Percentiles rank a stretch among this genome's conserved stretches.
Conservation (phyloP, 1,284 basidiomycete genomes). For the Singerocomus rubriflavus region DNA sequence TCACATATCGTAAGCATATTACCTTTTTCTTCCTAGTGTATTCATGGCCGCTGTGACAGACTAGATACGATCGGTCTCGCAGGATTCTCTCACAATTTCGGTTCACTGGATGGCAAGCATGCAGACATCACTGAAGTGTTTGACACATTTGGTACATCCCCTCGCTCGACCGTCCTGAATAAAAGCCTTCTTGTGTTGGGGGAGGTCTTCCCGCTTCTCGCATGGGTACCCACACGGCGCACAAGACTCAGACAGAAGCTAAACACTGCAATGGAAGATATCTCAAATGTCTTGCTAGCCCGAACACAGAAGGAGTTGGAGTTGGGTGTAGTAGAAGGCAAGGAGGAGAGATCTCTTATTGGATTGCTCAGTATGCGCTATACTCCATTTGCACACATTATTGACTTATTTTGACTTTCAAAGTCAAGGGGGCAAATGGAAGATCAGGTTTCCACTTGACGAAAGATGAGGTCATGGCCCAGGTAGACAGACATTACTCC, state of each 20-base stretch:
- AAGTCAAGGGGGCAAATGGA: constrained; percentile 36
- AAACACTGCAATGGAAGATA: constrained; percentile 39
- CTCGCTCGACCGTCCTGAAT: constrained; percentile 27
- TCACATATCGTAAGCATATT: constrained; percentile 38
- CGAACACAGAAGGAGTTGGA: constrained; percentile 41
- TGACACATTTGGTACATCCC: constrained; percentile 26
- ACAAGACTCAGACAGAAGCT: constrained; percentile 36
- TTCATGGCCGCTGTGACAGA: constrained; percentile 34
- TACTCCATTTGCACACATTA: background rate
- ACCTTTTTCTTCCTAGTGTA: background rate
- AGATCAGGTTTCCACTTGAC: constrained; percentile 47
- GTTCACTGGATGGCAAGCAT: constrained; percentile 37
- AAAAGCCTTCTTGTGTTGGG: constrained; percentile 40
- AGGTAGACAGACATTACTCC: constrained; percentile 28
- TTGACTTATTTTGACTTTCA: background rate
- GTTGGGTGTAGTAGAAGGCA: constrained; percentile 26
- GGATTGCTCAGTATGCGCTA: constrained; percentile 14
- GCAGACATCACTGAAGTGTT: constrained; percentile 45
- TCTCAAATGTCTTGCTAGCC: constrained; percentile 46
- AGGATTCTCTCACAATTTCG: constrained; percentile 42
- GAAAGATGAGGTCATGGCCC: constrained; percentile 64
- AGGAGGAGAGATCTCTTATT: constrained; percentile 49
- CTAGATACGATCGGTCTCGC: constrained; percentile 37
- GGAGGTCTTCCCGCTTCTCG: constrained; percentile 41
- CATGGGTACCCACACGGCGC: constrained; percentile 41